Conservation (phyloP, 257 asterid genomes). For the Rauvolfia tetraphylla region DNA sequence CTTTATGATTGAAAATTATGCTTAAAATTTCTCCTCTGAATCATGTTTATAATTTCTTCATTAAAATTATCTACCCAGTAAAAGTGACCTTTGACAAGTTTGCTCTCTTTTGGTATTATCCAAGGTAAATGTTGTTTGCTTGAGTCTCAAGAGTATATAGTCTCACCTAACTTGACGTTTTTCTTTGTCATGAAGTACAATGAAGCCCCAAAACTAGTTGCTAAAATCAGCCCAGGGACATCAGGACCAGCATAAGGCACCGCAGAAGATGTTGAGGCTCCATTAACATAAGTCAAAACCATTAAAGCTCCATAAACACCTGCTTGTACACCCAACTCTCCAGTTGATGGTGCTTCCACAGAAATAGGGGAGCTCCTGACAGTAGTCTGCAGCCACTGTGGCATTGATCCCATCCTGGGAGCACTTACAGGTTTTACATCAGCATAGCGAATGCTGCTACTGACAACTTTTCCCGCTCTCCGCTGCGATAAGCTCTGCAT, state of each 20-base stretch:
- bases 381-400: constrained; percentile 76
- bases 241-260: constrained; percentile 69
- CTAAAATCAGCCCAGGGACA: constrained; percentile 88
- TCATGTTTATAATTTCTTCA: not conserved
- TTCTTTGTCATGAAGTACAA: constrained; percentile 95
- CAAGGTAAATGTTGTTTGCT: not conserved
- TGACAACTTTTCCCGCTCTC: constrained; percentile 82
- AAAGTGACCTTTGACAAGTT: not conserved
- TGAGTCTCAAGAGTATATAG: not conserved
- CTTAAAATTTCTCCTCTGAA: not conserved
- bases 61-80: not conserved
- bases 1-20: not conserved
- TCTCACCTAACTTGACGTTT: constrained; percentile 83
- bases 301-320: constrained; percentile 96
- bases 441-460: constrained; percentile 73
- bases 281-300: constrained; percentile 80
- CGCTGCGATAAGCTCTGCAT: constrained; percentile 90
- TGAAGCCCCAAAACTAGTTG: constrained; percentile 93
- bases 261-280: constrained; percentile 56
- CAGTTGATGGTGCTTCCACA: constrained; percentile 75
- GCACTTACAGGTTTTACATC: constrained; percentile 76
- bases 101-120: not conserved
- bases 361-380: constrained; percentile 52
- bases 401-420: constrained; percentile 62
- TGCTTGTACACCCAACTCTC: constrained; percentile 85